These are phyloP conservation scores for Limnomonas spitsbergensis DNA, from an alignment of 139 green algal genomes.

Conservation along the genomic window DNA sequence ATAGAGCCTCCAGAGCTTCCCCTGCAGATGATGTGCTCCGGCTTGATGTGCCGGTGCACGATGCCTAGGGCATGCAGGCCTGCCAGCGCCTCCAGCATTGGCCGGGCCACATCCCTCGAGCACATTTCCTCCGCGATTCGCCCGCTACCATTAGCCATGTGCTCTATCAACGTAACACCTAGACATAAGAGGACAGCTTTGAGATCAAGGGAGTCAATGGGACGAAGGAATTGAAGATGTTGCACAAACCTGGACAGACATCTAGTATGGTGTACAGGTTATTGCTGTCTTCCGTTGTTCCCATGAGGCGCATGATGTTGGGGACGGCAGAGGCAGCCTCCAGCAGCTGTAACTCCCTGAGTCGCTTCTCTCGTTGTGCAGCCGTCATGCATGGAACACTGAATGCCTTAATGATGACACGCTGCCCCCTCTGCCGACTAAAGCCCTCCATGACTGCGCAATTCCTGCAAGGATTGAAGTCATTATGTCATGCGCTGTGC, in stretches of 20 bases:
- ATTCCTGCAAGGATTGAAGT: neutral
- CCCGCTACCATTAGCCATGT: neutral
- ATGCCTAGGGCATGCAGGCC: constrained; percentile 19
- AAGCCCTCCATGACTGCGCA: neutral
- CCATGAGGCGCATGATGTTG: neutral
- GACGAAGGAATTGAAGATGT: neutral
- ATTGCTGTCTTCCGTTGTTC: neutral
- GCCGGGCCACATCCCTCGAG: neutral
- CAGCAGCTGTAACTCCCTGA: constrained; percentile 6
- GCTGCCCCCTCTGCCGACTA: neutral
- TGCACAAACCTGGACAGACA: neutral
- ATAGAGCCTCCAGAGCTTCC: neutral
- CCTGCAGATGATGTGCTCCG: constrained; percentile 23
- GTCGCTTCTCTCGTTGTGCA: neutral
- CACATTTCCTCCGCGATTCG: neutral
- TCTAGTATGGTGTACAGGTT: constrained; percentile 1
- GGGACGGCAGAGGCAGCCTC: neutral
- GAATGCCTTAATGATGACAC: constrained; percentile 3
- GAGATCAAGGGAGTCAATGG: too few species aligned
- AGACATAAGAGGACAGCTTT: neutral
- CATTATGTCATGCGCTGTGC: too few species aligned
- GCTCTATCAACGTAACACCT: constrained; percentile 16
- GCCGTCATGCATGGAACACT: neutral
- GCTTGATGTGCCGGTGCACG: constrained; percentile 18
- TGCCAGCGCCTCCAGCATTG: constrained; percentile 10